Conservation (phyloP, 2,329 filamentous ascomycete genomes). For the Fusarium sp. region DNA sequence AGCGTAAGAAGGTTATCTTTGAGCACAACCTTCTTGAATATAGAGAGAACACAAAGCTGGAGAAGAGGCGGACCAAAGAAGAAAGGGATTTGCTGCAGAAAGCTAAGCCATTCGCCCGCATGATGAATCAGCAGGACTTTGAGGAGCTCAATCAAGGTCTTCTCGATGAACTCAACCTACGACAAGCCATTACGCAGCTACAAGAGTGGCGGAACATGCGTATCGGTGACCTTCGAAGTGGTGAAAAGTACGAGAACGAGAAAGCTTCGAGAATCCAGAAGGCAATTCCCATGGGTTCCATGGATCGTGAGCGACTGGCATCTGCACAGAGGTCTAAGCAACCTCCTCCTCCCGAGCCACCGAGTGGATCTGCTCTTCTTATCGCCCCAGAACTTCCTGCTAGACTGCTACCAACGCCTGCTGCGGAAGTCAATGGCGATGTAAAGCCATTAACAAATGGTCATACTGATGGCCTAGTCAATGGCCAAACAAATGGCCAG, state of each 20-base stretch:
- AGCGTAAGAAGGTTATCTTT: conserved; percentile 96
- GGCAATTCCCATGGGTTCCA: conserved; percentile 77
- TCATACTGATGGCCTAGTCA: conserved; percentile 57
- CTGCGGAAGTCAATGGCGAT: conserved; percentile 58
- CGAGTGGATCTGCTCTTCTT: conserved; percentile 78
- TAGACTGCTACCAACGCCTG: conserved; percentile 56
- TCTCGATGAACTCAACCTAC: conserved; percentile 89
- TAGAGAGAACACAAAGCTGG: conserved; percentile 84
- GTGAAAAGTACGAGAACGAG: conserved; percentile 92
- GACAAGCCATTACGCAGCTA: conserved; percentile 87
- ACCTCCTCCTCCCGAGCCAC: conserved; percentile 73
- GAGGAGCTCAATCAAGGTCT: conserved; percentile 85
- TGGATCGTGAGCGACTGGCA: conserved; percentile 83
- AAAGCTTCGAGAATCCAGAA: conserved; percentile 81
- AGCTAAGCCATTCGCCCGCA: conserved; percentile 92
- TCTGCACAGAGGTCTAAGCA: conserved; percentile 76
- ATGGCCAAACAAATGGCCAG: conserved; percentile 58
- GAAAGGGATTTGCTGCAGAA: conserved; percentile 92
- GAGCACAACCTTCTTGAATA: conserved; percentile 96
- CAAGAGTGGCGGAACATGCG: conserved; percentile 92
- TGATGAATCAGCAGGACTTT: conserved; percentile 96
- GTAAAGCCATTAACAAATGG: conserved; percentile 66
- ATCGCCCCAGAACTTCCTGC: conserved; percentile 82
- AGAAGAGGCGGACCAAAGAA: conserved; percentile 97
- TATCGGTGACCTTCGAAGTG: conserved; percentile 84